phyloP scores from a whole-genome alignment of 1,284 basidiomycete species.

The Grifola frondosa region DNA sequence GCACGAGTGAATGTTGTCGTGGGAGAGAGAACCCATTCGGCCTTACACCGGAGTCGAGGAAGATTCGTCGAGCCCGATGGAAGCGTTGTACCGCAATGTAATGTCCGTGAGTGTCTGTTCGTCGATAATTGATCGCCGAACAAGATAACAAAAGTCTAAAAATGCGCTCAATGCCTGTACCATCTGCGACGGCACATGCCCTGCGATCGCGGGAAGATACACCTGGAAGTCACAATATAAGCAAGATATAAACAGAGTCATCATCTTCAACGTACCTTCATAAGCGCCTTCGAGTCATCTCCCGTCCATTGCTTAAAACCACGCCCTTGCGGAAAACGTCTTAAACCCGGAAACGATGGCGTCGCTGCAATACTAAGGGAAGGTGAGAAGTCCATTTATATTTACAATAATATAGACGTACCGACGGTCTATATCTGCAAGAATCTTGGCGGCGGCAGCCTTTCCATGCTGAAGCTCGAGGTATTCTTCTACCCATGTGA shows the following conservation, averaged over 20 bases:
- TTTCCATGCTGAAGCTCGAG: slow-evolving; percentile 1
- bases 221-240: slow-evolving; percentile 1
- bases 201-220: slow-evolving; percentile 14
- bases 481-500: slow-evolving; percentile 12
- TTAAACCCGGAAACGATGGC: slow-evolving; percentile 17
- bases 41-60: slow-evolving; percentile 10
- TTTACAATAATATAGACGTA: slow-evolving; percentile 2
- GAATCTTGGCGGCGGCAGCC: neutral
- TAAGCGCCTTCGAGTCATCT: slow-evolving; percentile 23
- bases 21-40: slow-evolving; percentile 15
- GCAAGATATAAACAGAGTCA: neutral
- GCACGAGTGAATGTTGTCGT: slow-evolving; percentile 18
- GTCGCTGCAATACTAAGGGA: slow-evolving; percentile 8
- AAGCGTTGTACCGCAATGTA: slow-evolving; percentile 8
- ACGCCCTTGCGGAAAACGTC: slow-evolving; percentile 15
- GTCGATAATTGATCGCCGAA: slow-evolving; percentile 1
- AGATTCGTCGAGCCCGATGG: slow-evolving; percentile 13
- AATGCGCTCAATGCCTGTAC: slow-evolving; percentile 8
- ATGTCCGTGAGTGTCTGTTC: too few relatives aligned
- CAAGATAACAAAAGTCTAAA: slow-evolving; percentile 20
- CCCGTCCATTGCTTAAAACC: slow-evolving; percentile 27
- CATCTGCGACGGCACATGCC: slow-evolving; percentile 13
- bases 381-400: neutral
- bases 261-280: slow-evolving; percentile 17
- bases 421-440: slow-evolving; percentile 23